phyloP scores from a whole-genome alignment of 352 stramenopile genomes.

The Phytopythium helicoides region DNA sequence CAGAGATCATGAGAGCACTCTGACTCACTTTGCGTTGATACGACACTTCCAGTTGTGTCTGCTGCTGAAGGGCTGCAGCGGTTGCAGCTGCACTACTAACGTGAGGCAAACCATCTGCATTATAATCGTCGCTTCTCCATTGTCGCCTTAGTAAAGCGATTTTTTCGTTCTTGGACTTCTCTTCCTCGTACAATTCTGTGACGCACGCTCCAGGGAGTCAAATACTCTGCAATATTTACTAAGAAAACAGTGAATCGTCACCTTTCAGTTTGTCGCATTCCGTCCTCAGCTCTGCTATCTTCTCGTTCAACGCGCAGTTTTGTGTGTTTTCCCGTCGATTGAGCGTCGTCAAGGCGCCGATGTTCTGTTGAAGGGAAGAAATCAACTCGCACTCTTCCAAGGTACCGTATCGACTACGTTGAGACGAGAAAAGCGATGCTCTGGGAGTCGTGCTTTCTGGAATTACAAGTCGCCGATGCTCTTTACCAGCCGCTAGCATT shows the following conservation, averaged over 20 bases:
- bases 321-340: conserved; percentile 52
- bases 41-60: conserved; percentile 64
- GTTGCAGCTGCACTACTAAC: conserved; percentile 15
- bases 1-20: no score
- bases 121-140: conserved; percentile 14
- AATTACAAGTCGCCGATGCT: background rate
- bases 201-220: no score
- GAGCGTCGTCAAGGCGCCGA: conserved; percentile 30
- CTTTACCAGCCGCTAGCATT: background rate
- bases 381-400: conserved; percentile 27
- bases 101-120: conserved; percentile 25
- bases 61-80: conserved; percentile 50
- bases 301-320: conserved; percentile 31
- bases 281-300: conserved; percentile 28
- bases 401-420: conserved; percentile 1
- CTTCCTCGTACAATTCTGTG: conserved; percentile 39
- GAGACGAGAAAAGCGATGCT: conserved; percentile 5
- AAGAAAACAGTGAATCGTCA: conserved; percentile 3
- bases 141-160: conserved; percentile 22
- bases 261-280: conserved; percentile 38
- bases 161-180: conserved; percentile 55
- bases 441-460: background rate
- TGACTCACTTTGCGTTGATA: conserved; percentile 56
- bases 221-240: background rate
- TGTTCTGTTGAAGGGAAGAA: conserved; percentile 44